phyloP scores from a whole-genome alignment of 164 flowering plant genomes.

The Stephania cephalantha region DNA sequence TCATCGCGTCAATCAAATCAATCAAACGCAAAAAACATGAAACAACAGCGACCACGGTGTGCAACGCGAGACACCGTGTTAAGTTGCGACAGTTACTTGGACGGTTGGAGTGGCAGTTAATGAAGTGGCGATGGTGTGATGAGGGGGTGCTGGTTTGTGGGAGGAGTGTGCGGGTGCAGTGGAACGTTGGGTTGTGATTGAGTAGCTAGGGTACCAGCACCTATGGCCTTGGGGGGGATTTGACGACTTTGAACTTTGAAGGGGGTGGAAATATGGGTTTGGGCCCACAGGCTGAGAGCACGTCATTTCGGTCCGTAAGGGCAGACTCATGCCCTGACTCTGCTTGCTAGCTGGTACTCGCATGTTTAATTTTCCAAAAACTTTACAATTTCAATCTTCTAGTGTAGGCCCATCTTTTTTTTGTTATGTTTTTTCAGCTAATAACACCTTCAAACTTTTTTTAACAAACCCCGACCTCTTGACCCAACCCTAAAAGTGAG shows the following conservation, averaged over 20 bases:
- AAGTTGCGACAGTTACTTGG: not conserved
- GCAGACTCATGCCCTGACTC: not conserved
- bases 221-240: not conserved
- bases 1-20: constrained; percentile 13
- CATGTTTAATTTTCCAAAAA: no score
- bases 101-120: not conserved
- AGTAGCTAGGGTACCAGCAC: not conserved
- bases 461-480: no score
- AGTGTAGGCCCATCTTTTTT: no score
- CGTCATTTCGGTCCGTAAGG: not conserved
- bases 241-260: not conserved
- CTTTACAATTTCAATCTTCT: no score
- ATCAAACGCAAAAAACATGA: not conserved
- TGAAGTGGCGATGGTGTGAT: not conserved
- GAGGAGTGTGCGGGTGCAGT: not conserved
- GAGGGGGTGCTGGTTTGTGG: not conserved
- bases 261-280: not conserved
- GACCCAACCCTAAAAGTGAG: no score
- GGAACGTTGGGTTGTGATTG: not conserved
- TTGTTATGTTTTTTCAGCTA: no score
- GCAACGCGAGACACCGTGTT: not conserved
- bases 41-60: not conserved
- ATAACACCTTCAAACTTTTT: no score
- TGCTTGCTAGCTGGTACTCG: no score
- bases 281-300: constrained; percentile 1